Evolutionary conservation across 1,284 basidiomycete species (phyloP), one percentile per base, ranked within the genome.

Genomic region (Naganishia cerealis): DNA sequence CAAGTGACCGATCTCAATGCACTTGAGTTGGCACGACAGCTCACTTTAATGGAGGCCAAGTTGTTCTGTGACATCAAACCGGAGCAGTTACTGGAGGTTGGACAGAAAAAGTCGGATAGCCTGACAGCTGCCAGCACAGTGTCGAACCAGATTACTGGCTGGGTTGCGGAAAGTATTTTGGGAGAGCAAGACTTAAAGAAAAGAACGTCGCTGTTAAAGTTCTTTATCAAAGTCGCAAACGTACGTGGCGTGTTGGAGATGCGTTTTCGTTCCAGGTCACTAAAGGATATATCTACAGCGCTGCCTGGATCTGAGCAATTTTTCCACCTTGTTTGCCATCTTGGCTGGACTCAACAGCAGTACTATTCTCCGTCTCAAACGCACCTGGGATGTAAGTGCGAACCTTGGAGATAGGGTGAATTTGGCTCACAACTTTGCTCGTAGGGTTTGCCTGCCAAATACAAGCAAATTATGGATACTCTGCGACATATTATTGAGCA

Each of bases 341-440:
- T 88, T 96, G 12, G 95, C 94, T 4, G 96, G 94, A 2, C 84
- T 99, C 63, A 97, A 97, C 75, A 94, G 92, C 9, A 91, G 94
- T 39, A 93, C 94, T 6, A 94, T 99, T 71, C 87, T 91, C 71
- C 87, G 96, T 12, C 82, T 99, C 71, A 93, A 94, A 76, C 87
- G 93, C 61, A 98, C 96, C 2, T 99, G 96, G 96, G 83, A 85
- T 73, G 91, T 91, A 77, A 80, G 88, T 84, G 42, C 46, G 21
- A 50, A 15, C 18, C 24, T 21, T 15, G 39, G 15, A 77, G 33
- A n/a, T 24, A 48, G 6, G 29, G 13, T 6, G 58, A 43, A 5
- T 18, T 3, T 10, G 13, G 9, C 66, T 77, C 26, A 77, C 79
- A 65, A 69, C 71, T 0, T 75, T 80, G 9, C 72, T 76, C 79